Conservation (phyloP, 345 rosid genomes). For the Garcia nutans region DNA sequence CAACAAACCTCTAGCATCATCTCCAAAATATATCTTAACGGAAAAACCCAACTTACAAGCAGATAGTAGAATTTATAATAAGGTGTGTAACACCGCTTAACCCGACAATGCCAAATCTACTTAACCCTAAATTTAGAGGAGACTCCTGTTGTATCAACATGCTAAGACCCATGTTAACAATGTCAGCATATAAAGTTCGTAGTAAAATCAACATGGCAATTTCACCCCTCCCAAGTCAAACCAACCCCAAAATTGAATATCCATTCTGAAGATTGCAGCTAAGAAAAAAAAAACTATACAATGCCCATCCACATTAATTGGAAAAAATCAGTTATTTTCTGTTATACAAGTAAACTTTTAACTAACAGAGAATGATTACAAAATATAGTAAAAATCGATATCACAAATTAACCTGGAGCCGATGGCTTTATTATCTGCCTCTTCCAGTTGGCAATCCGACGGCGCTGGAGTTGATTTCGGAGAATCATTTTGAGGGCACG, state of each 20-base stretch:
- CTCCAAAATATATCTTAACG: background rate
- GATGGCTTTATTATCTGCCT: conserved; percentile 37
- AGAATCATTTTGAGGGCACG: conserved; percentile 42
- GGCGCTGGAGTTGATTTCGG: conserved; percentile 40
- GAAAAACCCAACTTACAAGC: background rate
- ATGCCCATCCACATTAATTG: no score
- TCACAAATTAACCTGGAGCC: conserved; percentile 49
- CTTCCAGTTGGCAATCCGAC: conserved; percentile 34
- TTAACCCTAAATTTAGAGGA: background rate
- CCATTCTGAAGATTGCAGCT: background rate
- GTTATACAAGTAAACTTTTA: background rate
- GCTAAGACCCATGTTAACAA: background rate
- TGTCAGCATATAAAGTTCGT: background rate
- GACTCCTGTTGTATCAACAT: background rate
- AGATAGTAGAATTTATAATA: background rate
- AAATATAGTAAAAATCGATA: background rate
- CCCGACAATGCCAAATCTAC: background rate
- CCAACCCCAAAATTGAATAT: background rate
- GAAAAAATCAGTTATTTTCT: background rate
- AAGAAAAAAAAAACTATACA: background rate
- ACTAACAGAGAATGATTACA: background rate
- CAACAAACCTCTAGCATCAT: background rate
- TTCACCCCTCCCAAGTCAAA: background rate
- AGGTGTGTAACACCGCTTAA: background rate
- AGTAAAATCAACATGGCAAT: background rate